phyloP scores from a whole-genome alignment of 1,284 basidiomycete species.

The Naganishia sp. region DNA sequence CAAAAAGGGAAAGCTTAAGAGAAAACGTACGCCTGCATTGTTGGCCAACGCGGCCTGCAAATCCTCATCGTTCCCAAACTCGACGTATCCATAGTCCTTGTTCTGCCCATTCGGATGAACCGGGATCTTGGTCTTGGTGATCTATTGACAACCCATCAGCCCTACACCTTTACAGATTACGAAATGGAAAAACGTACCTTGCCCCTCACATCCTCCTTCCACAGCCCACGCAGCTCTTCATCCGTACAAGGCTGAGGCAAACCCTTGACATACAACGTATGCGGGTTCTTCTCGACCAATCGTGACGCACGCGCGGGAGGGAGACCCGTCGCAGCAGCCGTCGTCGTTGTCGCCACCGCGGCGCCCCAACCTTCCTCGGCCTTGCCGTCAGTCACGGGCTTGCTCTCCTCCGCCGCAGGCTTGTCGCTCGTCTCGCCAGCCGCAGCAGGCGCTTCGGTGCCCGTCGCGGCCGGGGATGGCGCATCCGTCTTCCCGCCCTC shows the following conservation, averaged over 20 bases:
- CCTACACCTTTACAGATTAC: constrained; percentile 46
- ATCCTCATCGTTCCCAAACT: constrained; percentile 78
- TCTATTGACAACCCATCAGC: constrained; percentile 55
- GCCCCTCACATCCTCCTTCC: constrained; percentile 51
- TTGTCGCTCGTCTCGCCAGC: constrained; percentile 39
- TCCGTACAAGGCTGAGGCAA: constrained; percentile 65
- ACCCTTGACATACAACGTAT: constrained; percentile 77
- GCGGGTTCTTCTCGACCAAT: constrained; percentile 62
- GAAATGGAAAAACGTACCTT: constrained; percentile 40
- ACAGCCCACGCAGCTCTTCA: constrained; percentile 71
- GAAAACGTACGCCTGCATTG: constrained; percentile 63
- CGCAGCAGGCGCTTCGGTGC: constrained; percentile 38
- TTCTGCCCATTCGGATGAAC: constrained; percentile 42
- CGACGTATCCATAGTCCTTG: constrained; percentile 67
- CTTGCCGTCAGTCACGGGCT: constrained; percentile 50
- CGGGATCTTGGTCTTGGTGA: constrained; percentile 71
- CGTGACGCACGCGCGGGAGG: constrained; percentile 45
- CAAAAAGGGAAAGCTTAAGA: not conserved
- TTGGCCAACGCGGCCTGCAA: constrained; percentile 75
- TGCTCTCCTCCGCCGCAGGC: constrained; percentile 34
- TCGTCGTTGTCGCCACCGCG: constrained; percentile 33
- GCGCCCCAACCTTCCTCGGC: constrained; percentile 45
- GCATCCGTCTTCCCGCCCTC: not conserved
- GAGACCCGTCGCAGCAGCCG: constrained; percentile 43
- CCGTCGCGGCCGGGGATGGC: not conserved